Base-by-base conservation (phyloP, 163 green algal species). In the Chlamydomonas reinhardtii region DNA sequence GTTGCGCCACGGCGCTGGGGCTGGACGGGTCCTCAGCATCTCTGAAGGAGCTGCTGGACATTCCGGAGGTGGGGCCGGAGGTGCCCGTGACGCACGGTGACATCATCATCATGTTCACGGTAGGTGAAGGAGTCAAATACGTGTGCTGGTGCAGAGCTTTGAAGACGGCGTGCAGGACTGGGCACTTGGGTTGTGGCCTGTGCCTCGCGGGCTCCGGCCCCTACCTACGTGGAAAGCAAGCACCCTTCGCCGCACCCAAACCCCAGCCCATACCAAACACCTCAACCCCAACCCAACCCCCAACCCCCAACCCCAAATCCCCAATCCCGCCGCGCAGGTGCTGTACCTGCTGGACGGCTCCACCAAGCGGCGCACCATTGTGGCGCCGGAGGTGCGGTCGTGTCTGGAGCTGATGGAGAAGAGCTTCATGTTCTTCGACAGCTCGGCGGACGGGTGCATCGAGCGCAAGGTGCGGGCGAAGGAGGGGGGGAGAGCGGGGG, bases 381-480 rank as follows among this genome's bases (percentile, higher is more conserved):
- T 19, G 16, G 37, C 25, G 19, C 56, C 24, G 2, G 69, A 86
- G 52, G 29, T 86, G 34, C 65, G 65, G 48, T 35, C 66, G 15
- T 76, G 66, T 52, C 70, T 86, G 32, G 80, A 86, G 15, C 35
- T 86, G 24, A 86, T 86, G 69, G 80, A 86, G 34, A 86, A 86
- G 80, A 32, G 24, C 25, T 87, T 87, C 72, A 87, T 81, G 71
- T 87, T 87, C 72, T 87, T 87, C 82, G 72, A 87, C 72, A 82
- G 72, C 14, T 87, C 82, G 0, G 61, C 61, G 15, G 82, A 87
- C 68, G 82, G 82, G 37, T 64, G 59, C 72, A 81, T 87, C 29
- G 82, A 87, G 82, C 82, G 82, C 6, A 82, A 82, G 71, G 48
- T 56, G 48, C 1, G 48, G 48, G 48, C 12, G 6, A 17, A 14